Conservation (phyloP, 1,284 basidiomycete genomes). For the Volvariella surrecta region DNA sequence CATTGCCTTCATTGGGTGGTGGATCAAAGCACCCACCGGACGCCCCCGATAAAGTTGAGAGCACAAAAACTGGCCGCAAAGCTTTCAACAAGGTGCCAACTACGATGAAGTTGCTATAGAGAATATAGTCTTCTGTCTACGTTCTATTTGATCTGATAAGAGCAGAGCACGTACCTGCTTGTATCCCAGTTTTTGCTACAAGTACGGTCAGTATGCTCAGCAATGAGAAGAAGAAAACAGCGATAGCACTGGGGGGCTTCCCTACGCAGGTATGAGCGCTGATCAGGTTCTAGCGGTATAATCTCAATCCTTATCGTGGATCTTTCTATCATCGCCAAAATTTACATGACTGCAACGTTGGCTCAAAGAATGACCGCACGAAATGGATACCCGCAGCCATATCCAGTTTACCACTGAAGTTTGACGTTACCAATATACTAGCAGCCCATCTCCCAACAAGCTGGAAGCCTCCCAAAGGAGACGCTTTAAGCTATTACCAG, state of each 20-base stretch:
- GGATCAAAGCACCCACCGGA: constrained; percentile 42
- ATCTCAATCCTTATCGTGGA: constrained; percentile 70
- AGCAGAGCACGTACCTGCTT: constrained; percentile 58
- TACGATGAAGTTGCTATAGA: constrained; percentile 69
- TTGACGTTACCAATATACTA: constrained; percentile 62
- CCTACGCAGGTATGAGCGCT: constrained; percentile 94
- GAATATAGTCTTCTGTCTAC: not conserved
- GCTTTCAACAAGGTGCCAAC: constrained; percentile 72
- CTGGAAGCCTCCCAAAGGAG: constrained; percentile 19
- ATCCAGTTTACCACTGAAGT: constrained; percentile 56
- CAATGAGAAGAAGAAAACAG: constrained; percentile 27
- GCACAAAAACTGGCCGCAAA: constrained; percentile 82
- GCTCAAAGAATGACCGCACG: too few relatives aligned
- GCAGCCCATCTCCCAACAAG: constrained; percentile 18
- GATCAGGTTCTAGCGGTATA: constrained; percentile 92
- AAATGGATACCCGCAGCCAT: constrained; percentile 80
- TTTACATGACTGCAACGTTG: constrained; percentile 15
- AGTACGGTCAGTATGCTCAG: constrained; percentile 42
- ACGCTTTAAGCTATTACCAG: constrained; percentile 41
- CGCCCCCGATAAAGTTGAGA: constrained; percentile 80
- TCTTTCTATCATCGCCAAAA: constrained; percentile 11
- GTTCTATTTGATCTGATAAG: constrained; percentile 2
- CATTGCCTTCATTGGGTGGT: not conserved
- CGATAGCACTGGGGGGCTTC: constrained; percentile 73
- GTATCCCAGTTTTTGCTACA: constrained; percentile 69